Evolutionary conservation across 352 stramenopile genomes (phyloP).

Genomic region (Phytophthora cactorum): DNA sequence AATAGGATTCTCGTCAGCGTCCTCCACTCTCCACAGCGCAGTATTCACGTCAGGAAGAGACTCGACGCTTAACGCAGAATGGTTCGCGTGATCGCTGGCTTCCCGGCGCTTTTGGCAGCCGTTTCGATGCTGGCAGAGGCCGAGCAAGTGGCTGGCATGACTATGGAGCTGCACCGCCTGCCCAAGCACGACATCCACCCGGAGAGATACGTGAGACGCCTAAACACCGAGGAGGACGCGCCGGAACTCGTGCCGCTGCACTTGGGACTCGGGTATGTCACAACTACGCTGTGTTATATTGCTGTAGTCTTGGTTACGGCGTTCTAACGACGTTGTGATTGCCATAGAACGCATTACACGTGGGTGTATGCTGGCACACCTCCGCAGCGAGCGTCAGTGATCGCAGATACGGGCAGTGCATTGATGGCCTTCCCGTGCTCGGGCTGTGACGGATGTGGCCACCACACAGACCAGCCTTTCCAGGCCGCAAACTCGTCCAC

Average conservation of each 20-base stretch:
- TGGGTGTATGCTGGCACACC: slow-evolving; percentile 85
- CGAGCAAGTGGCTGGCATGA: slow-evolving; percentile 27
- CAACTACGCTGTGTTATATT: background rate
- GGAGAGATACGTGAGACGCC: slow-evolving; percentile 54
- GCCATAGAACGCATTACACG: slow-evolving; percentile 78
- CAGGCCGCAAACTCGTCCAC: slow-evolving; percentile 64
- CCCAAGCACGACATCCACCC: slow-evolving; percentile 38
- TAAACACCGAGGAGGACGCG: slow-evolving; percentile 40
- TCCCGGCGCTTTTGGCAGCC: slow-evolving; percentile 19
- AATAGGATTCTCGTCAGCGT: slow-evolving; percentile 1
- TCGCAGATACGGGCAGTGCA: slow-evolving; percentile 81
- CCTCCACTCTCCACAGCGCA: background rate
- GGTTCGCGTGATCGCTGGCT: slow-evolving; percentile 32
- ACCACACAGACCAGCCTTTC: slow-evolving; percentile 82
- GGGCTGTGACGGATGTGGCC: slow-evolving; percentile 69
- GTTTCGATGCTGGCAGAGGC: slow-evolving; percentile 4
- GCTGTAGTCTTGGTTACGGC: background rate
- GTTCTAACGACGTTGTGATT: slow-evolving; percentile 13
- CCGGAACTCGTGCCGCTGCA: slow-evolving; percentile 72
- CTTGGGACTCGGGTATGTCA: slow-evolving; percentile 60
- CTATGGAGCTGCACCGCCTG: slow-evolving; percentile 54
- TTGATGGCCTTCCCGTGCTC: slow-evolving; percentile 87
- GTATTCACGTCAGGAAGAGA: slow-evolving; percentile 12
- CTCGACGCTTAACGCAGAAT: slow-evolving; percentile 18
- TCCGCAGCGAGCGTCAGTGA: slow-evolving; percentile 82